A percentile compares a stretch with the other conserved stretches of the same genome.
Evolutionary conservation across 805 yeast species (phyloP).

Genomic region (Sporopachydermia lactativora): DNA sequence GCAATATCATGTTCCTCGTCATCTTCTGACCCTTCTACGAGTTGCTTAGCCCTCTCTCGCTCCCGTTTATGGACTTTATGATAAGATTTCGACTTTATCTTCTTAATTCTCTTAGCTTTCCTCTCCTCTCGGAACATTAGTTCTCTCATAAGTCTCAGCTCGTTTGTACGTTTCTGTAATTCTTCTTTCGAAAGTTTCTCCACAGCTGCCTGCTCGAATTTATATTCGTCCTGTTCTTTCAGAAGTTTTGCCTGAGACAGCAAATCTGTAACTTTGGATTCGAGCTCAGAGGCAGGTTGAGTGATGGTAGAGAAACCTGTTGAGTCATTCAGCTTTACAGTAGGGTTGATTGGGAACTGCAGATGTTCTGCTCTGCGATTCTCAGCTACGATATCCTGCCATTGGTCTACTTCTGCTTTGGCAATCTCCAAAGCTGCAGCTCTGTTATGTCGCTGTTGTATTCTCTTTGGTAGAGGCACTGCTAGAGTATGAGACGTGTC

Average conservation of each 20-base stretch:
- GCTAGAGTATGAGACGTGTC: conserved; percentile 33
- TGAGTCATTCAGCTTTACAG: conserved; percentile 28
- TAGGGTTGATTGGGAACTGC: conserved; percentile 52
- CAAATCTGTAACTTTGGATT: conserved; percentile 44
- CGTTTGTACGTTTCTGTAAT: conserved; percentile 58
- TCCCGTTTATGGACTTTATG: conserved; percentile 81
- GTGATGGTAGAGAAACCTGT: conserved; percentile 40
- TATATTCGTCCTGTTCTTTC: conserved; percentile 64
- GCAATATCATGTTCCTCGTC: conserved; percentile 50
- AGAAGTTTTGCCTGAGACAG: conserved; percentile 51
- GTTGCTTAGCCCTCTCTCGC: conserved; percentile 48
- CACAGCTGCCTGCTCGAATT: conserved; percentile 75
- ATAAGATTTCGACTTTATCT: conserved; percentile 85
- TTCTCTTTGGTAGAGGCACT: conserved; percentile 75
- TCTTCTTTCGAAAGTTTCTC: conserved; percentile 76
- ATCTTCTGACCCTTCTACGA: conserved; percentile 43
- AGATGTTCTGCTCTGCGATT: conserved; percentile 79
- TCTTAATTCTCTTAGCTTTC: conserved; percentile 81
- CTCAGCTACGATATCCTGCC: conserved; percentile 73
- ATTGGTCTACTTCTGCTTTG: conserved; percentile 71
- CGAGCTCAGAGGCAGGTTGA: conserved; percentile 40
- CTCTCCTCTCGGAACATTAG: conserved; percentile 92
- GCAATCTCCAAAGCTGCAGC: conserved; percentile 84
- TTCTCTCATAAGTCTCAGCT: conserved; percentile 85
- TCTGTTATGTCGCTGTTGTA: conserved; percentile 76